Percentiles rank a stretch among this genome's conserved stretches.
These are phyloP conservation scores for Gentiana dahurica DNA, from an alignment of 257 asterid genomes.

Conservation along the genomic window DNA sequence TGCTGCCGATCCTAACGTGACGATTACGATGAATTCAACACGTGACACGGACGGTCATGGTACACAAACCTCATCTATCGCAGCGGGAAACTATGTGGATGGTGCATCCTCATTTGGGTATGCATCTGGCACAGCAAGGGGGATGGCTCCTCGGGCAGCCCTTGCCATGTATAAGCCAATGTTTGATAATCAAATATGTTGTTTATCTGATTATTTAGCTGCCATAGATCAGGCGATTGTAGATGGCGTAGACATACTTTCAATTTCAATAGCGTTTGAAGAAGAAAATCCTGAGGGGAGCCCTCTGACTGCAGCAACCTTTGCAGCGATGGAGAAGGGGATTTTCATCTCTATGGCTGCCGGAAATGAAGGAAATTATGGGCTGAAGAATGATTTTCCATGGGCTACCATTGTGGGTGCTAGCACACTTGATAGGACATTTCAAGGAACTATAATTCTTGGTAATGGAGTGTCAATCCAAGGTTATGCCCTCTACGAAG, in stretches of 20 bases:
- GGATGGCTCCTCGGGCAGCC: conserved; percentile 34
- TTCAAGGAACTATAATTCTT: conserved; percentile 16
- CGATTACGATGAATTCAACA: conserved; percentile 35
- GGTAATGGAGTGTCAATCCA: conserved; percentile 18
- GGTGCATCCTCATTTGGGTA: conserved; percentile 30
- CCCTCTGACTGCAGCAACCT: conserved; percentile 32
- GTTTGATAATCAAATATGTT: conserved; percentile 16
- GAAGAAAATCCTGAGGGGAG: conserved; percentile 9
- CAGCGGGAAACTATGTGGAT: conserved; percentile 30
- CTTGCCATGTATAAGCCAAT: conserved; percentile 29
- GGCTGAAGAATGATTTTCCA: conserved; percentile 22
- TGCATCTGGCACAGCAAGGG: conserved; percentile 34
- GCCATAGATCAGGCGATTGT: conserved; percentile 45
- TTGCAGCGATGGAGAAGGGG: conserved; percentile 33
- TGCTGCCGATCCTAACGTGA: conserved; percentile 18
- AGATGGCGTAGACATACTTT: conserved; percentile 34
- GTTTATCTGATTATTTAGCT: conserved; percentile 28
- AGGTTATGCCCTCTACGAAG: conserved; percentile 26
- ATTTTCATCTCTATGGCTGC: conserved; percentile 33
- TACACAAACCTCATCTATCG: conserved; percentile 33
- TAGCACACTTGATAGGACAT: conserved; percentile 32
- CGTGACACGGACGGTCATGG: conserved; percentile 36
- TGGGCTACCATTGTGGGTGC: conserved; percentile 29
- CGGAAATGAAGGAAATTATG: conserved; percentile 16
- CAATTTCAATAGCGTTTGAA: conserved; percentile 18